These are phyloP conservation scores for Saturnispora dispora DNA, from an alignment of 805 yeast species.

Conservation along the genomic window DNA sequence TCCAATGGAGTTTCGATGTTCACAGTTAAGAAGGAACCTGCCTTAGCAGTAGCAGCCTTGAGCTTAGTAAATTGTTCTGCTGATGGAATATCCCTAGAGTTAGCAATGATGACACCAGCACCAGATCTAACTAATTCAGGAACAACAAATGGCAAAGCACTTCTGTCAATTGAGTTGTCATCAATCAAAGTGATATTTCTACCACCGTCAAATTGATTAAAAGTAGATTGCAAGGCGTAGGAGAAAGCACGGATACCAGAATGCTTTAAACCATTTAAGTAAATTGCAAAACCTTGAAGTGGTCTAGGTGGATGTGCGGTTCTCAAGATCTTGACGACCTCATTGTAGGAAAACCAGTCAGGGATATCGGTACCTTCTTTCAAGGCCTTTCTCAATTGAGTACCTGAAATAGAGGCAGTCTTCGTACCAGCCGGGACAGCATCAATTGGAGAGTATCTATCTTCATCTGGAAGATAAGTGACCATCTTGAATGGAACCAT, in stretches of 20 bases:
- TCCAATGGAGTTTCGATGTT: conserved; percentile 44
- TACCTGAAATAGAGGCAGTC: conserved; percentile 83
- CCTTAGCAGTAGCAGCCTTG: conserved; percentile 35
- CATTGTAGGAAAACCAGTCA: conserved; percentile 96
- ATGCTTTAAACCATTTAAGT: conserved; percentile 50
- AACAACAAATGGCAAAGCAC: conserved; percentile 51
- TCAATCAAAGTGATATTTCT: conserved; percentile 62
- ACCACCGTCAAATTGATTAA: conserved; percentile 81
- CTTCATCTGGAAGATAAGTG: conserved; percentile 90
- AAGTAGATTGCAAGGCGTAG: conserved; percentile 78
- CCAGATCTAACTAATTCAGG: conserved; percentile 83
- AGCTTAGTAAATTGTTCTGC: conserved; percentile 35
- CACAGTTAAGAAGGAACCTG: conserved; percentile 43
- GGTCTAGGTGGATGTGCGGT: conserved; percentile 90
- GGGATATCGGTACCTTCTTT: conserved; percentile 85
- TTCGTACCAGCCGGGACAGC: conserved; percentile 70
- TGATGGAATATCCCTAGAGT: conserved; percentile 35
- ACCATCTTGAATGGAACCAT: conserved; percentile 97
- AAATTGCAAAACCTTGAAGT: conserved; percentile 78
- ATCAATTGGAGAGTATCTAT: conserved; percentile 91
- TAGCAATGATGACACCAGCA: conserved; percentile 74
- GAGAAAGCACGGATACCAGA: conserved; percentile 59
- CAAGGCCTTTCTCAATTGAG: conserved; percentile 83
- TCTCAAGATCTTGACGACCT: conserved; percentile 84
- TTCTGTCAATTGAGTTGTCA: conserved; percentile 23